Base-by-base conservation (phyloP, 2,329 filamentous ascomycete genomes). In the Lasiodiplodia gonubiensis region DNA sequence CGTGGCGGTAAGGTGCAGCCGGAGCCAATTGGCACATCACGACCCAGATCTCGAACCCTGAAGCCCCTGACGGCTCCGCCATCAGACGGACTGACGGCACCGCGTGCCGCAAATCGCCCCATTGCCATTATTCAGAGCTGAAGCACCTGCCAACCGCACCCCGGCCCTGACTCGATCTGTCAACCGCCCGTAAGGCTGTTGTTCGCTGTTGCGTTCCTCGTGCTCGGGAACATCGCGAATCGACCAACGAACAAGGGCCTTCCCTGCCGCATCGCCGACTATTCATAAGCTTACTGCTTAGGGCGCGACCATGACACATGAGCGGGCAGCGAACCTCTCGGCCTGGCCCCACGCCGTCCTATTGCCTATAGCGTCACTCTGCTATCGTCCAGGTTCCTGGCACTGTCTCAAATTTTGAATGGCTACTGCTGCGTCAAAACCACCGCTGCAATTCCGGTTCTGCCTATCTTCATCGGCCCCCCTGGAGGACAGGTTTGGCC, bases 281-380 rank as follows among this genome's bases (percentile, higher is more conserved):
- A n/a, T 42, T 35, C 57, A 61, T 61, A 61, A 61, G 57, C 57
- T 61, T 61, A 61, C 57, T 61, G 57, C 57, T 33, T 61, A 46
- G 55, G 39, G 55, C 55, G 37, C 23, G 7, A 39, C 39, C 55
- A 60, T 60, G 55, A 60, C 55, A 60, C 55, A 61, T 35, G 57
- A 27, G 35, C 57, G 57, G 57, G 57, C 57, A 61, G 39, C 57
- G 57, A 61, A 61, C 25, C 16, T 16, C 35, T 18, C 27, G 18
- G 39, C 57, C 1, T 7, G 12, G 57, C 39, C 57, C 57, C 57
- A 48, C 42, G 10, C 16, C 33, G 23, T 48, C 57, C 39, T 61
- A 61, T 61, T 61, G 57, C 39, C 57, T 61, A 61, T 61, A 61
- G 57, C 39, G 57, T 10, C 25, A 16, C 12, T 27, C 18, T 14